Evolutionary conservation across 345 rosid species (phyloP).

Genomic region (Gossypium herbaceum): DNA sequence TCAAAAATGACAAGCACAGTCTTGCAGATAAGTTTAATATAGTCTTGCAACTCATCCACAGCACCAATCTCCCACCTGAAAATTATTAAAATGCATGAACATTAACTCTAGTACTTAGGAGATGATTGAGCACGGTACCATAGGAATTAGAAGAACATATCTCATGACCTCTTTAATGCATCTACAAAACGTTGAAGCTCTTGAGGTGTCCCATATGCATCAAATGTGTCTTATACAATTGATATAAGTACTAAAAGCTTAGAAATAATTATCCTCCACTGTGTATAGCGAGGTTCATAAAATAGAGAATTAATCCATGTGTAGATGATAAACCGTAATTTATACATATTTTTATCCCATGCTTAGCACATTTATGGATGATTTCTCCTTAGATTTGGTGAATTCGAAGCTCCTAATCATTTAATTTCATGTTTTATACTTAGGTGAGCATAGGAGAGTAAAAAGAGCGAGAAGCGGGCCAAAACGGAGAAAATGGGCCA

Average conservation of each 20-base stretch:
- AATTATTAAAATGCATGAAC: background rate
- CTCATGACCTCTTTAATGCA: background rate
- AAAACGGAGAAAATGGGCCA: too few relatives aligned
- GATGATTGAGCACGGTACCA: background rate
- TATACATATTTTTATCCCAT: too few relatives aligned
- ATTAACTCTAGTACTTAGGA: background rate
- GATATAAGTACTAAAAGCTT: background rate
- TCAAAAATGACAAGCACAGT: background rate
- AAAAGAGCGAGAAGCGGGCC: too few relatives aligned
- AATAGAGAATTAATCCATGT: background rate
- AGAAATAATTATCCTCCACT: background rate
- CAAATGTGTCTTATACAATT: background rate
- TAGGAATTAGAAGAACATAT: background rate
- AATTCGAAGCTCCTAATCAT: too few relatives aligned
- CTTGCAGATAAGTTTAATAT: constrained; percentile 2
- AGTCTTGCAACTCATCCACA: background rate
- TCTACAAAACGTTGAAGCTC: background rate
- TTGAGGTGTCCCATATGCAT: constrained; percentile 2
- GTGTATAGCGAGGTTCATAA: background rate
- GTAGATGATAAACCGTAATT: background rate
- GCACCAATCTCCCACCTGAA: constrained; percentile 1
- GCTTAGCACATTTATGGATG: too few relatives aligned
- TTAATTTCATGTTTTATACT: too few relatives aligned
- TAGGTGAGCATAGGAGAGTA: too few relatives aligned
- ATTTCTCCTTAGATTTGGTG: too few relatives aligned